Percentiles rank a stretch among this genome's conserved stretches.
phyloP scores from a whole-genome alignment of 768 basidiomycete genomes.

The Lactarius quietus region DNA sequence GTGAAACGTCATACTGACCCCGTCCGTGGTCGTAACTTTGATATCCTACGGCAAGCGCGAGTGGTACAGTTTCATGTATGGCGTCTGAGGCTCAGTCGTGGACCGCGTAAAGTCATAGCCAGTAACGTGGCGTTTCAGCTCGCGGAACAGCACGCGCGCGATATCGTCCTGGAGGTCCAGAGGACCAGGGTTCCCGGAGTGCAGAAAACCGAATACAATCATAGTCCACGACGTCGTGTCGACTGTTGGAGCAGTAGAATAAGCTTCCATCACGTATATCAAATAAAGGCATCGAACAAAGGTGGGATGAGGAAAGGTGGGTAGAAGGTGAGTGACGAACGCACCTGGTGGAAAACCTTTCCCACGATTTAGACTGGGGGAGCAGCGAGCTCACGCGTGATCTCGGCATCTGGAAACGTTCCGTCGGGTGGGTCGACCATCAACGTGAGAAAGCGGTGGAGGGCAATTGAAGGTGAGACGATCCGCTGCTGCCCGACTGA shows the following conservation, averaged over 20 bases:
- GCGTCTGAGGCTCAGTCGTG: conserved; percentile 48
- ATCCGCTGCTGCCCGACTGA: conserved; percentile 5
- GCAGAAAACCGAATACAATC: conserved; percentile 31
- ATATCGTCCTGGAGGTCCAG: conserved; percentile 51
- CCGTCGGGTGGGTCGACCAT: background rate
- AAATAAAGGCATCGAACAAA: background rate
- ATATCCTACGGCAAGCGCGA: conserved; percentile 63
- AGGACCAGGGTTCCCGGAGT: conserved; percentile 38
- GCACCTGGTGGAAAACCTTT: conserved; percentile 27
- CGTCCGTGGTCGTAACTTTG: conserved; percentile 45
- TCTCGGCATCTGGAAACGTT: conserved; percentile 31
- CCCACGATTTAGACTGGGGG: conserved; percentile 22
- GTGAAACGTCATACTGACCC: conserved; percentile 54
- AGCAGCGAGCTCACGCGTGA: conserved; percentile 28
- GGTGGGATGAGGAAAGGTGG: background rate
- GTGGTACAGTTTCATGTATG: conserved; percentile 54
- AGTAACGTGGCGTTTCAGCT: conserved; percentile 42
- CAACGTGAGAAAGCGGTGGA: conserved; percentile 15
- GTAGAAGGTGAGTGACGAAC: background rate
- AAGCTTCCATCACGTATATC: background rate
- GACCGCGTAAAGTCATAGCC: conserved; percentile 51
- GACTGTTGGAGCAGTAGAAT: background rate
- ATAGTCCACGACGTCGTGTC: conserved; percentile 24
- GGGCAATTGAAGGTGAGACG: conserved; percentile 1
- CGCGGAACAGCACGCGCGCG: conserved; percentile 42